Conservation (phyloP, 2,329 filamentous ascomycete species). For the Ascosphaera acerosa region DNA sequence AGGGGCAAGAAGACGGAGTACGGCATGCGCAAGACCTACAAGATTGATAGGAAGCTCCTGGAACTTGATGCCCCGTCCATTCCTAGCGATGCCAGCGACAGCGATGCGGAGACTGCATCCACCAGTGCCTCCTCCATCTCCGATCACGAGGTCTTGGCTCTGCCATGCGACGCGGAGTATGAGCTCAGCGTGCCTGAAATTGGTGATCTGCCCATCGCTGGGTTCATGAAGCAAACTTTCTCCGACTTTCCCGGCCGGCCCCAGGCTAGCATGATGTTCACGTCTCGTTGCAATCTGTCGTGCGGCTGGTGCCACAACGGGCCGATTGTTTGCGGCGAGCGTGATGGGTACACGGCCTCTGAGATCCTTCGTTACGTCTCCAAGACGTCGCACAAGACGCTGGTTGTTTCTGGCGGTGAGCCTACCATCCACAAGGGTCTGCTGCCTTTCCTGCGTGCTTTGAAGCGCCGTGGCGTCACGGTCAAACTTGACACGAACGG, state of each 20-base stretch:
- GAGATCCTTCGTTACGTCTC: neutral
- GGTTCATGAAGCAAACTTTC: conserved; percentile 1
- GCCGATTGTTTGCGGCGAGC: conserved; percentile 1
- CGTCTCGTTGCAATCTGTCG: conserved; percentile 1
- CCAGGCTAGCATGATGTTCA: conserved; percentile 1
- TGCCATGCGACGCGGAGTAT: neutral
- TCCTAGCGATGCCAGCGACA: neutral
- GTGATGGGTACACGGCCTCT: neutral
- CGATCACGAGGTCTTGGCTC: neutral
- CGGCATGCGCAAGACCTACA: neutral
- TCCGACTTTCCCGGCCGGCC: neutral
- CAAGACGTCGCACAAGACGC: conserved; percentile 1
- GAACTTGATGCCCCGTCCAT: neutral
- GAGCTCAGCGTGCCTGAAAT: neutral
- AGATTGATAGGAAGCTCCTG: neutral
- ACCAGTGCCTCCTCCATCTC: neutral
- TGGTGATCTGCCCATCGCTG: neutral
- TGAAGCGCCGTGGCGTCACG: neutral
- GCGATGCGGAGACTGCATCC: neutral
- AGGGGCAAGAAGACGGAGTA: conserved; percentile 1
- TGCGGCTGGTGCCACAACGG: conserved; percentile 1
- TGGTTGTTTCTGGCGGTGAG: conserved; percentile 1
- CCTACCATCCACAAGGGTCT: neutral
- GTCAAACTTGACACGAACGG: conserved; percentile 1
- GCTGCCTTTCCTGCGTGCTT: conserved; percentile 1